Evolutionary conservation across 257 asterid species (phyloP).

Genomic region (Solanum tarapatanum): DNA sequence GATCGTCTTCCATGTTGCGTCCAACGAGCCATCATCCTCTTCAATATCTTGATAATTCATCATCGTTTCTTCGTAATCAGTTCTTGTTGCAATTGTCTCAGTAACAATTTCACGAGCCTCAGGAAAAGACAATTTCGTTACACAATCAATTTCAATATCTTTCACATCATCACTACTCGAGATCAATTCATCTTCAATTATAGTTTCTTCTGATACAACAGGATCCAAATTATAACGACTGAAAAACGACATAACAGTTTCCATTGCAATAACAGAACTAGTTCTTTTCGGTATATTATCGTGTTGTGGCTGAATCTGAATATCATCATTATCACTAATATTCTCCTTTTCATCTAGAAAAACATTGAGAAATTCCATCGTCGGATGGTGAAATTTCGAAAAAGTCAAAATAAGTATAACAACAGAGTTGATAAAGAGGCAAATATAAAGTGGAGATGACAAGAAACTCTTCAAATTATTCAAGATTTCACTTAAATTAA

Average conservation of each 20-base stretch:
- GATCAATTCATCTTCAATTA: not conserved
- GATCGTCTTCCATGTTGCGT: conserved; percentile 58
- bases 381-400: conserved; percentile 19
- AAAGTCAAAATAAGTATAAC: conserved; percentile 26
- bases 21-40: conserved; percentile 29
- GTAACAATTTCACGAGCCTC: not conserved
- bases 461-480: conserved; percentile 9
- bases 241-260: not conserved
- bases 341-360: not conserved
- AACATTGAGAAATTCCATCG: not conserved
- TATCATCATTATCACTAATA: not conserved
- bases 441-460: conserved; percentile 35
- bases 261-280: not conserved
- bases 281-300: not conserved
- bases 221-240: not conserved
- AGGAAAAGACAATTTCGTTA: not conserved
- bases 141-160: not conserved
- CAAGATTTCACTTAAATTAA: conserved; percentile 17
- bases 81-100: not conserved
- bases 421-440: conserved; percentile 34
- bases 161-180: not conserved
- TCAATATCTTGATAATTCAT: not conserved
- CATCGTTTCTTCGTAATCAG: not conserved
- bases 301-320: not conserved
- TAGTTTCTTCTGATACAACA: not conserved